Evolutionary conservation across 805 yeast species (phyloP), one percentile per base, ranked within the genome.

Genomic region (Metschnikowia drakensbergensis): DNA sequence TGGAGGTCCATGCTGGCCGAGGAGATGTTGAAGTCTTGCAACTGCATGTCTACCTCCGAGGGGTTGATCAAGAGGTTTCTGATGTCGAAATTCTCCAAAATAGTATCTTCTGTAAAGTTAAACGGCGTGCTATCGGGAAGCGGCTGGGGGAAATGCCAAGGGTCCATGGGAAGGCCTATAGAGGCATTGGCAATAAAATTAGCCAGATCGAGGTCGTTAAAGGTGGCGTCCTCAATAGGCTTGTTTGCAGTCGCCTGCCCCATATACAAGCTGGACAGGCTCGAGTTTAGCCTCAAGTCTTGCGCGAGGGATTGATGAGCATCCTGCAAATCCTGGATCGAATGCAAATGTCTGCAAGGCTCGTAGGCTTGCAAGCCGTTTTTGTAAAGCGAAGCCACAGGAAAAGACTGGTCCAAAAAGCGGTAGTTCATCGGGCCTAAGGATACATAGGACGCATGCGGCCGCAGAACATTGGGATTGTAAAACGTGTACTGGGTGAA

Each of bases 341-440:
- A 34, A 56, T 71, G 77, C 31, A 67, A 53, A 42, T 60, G 61
- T 11, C 66, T 37, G 49, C 67, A 74, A 1, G 68, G 65, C 31
- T 58, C 54, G 54, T 74, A 74, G 11, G 46, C 49, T 7, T 53
- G 47, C 30, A 52, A 55, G 4, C 76, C 77, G 48, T 66, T 60
- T 39, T 59, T 56, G 55, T 73, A 74, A 6, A 69, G 58, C 10
- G 69, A 63, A 2, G 77, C 74, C 11, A 73, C 65, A 1, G 76
- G 71, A 9, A 74, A 61, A 8, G 75, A 70, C 51, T 74, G 77
- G 54, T 74, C 79, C 44, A 74, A 47, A n/a, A 72, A 54, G 26
- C 61, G 58, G 45, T 43, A 35, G 37, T 25, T 37, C 13, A 25
- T 11, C 10, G 31, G 48, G 42, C 26, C 31, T 25, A 28, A 30